phyloP scores from a whole-genome alignment of 2,329 filamentous ascomycete genomes.

The Aurifilum marmelostoma region DNA sequence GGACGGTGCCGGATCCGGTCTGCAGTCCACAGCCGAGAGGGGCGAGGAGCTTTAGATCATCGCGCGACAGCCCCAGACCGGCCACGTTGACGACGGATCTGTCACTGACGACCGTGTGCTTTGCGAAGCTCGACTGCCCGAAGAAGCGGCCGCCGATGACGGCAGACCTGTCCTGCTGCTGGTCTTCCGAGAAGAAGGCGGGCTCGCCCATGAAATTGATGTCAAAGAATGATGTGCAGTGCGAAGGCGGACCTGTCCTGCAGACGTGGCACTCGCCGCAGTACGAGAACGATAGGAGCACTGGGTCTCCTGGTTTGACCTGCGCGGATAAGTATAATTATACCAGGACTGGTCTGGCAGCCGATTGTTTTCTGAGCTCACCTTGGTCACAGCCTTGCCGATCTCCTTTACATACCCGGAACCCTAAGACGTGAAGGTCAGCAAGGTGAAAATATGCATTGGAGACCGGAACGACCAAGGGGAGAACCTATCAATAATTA shows the following conservation, averaged over 20 bases:
- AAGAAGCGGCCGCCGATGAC: slow-evolving; percentile 40
- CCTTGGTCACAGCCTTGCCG: slow-evolving; percentile 45
- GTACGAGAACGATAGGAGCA: slow-evolving; percentile 52
- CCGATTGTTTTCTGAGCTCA: not conserved
- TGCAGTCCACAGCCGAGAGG: slow-evolving; percentile 39
- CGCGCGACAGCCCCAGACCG: slow-evolving; percentile 15
- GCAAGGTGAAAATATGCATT: not conserved
- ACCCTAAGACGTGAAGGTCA: slow-evolving; percentile 30
- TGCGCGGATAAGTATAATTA: not conserved
- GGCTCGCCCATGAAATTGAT: slow-evolving; percentile 57
- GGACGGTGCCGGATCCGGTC: slow-evolving; percentile 39
- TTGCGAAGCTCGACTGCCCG: slow-evolving; percentile 40
- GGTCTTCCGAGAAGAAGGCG: slow-evolving; percentile 43
- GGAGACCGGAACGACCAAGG: too few relatives aligned
- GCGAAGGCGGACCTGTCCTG: slow-evolving; percentile 46
- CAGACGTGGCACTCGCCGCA: slow-evolving; percentile 53
- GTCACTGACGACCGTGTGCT: slow-evolving; percentile 37
- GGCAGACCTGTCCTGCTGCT: slow-evolving; percentile 34
- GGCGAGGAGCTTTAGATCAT: slow-evolving; percentile 36
- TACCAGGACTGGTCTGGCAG: too few relatives aligned
- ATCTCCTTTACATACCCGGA: slow-evolving; percentile 52
- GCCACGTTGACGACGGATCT: slow-evolving; percentile 37
- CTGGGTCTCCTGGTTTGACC: slow-evolving; percentile 47
- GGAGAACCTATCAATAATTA: too few relatives aligned
- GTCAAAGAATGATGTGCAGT: slow-evolving; percentile 52